These are phyloP conservation scores for Kwoniella dendrophila DNA, from an alignment of 768 basidiomycete species.

Conservation along the genomic window DNA sequence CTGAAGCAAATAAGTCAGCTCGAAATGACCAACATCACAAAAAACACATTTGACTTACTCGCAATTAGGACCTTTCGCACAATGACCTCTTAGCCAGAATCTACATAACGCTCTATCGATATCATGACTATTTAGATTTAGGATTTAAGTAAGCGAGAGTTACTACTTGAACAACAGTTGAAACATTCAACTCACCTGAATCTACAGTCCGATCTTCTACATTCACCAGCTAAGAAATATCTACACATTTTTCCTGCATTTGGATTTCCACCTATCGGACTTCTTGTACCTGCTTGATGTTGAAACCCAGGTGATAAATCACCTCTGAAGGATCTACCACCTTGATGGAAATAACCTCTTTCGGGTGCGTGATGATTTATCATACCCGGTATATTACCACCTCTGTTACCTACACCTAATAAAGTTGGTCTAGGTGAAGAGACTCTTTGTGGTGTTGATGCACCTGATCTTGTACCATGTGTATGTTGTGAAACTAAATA, in stretches of 20 bases:
- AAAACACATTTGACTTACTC: slow-evolving; percentile 59
- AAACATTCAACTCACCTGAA: slow-evolving; percentile 71
- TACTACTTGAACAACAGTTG: no score
- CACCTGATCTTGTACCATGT: slow-evolving; percentile 59
- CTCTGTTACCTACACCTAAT: slow-evolving; percentile 39
- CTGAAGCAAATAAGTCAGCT: slow-evolving; percentile 27
- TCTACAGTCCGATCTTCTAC: slow-evolving; percentile 90
- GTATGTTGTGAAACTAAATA: slow-evolving; percentile 72
- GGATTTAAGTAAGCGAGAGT: background rate
- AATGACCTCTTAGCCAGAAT: slow-evolving; percentile 97
- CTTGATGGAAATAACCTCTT: slow-evolving; percentile 49
- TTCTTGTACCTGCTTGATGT: slow-evolving; percentile 35
- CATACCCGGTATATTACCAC: slow-evolving; percentile 41
- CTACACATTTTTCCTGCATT: slow-evolving; percentile 74
- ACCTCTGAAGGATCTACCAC: slow-evolving; percentile 50
- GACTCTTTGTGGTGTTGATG: slow-evolving; percentile 54
- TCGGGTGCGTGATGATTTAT: slow-evolving; percentile 46
- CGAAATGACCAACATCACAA: background rate
- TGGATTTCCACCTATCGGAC: slow-evolving; percentile 47
- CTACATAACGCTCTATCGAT: slow-evolving; percentile 90
- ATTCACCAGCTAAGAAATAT: slow-evolving; percentile 96
- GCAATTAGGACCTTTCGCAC: slow-evolving; percentile 93
- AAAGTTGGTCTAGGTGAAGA: slow-evolving; percentile 47
- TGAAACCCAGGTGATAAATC: slow-evolving; percentile 46
- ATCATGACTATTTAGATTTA: slow-evolving; percentile 70